Base-by-base conservation (phyloP, 805 yeast species). In the Lipomyces starkeyi region DNA sequence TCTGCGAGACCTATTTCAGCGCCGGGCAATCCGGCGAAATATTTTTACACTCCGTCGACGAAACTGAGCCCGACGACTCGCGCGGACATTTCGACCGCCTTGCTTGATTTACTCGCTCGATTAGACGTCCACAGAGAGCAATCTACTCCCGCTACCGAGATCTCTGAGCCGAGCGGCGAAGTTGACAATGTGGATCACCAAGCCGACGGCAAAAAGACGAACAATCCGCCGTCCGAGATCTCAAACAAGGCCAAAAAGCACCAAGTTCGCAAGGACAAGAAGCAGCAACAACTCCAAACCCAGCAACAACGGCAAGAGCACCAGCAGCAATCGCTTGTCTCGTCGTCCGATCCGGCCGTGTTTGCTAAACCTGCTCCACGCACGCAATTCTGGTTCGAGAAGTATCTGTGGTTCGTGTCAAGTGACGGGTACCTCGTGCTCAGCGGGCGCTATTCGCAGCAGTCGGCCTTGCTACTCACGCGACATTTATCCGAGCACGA, bases 341-440 rank as follows among this genome's bases (percentile, higher is more conserved):
- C 56, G 27, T 43, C 49, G 27, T 43, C 49, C 49, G 49, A 43
- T 53, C 22, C 14, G 4, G 43, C 55, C 32, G 29, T 6, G 4
- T 6, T 29, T 40, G 9, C 49, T 11, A 47, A 27, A 7, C 58
- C 47, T 17, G 57, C 62, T 2, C 13, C 35, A 11, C 66, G 69
- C 5, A 57, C 85, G 3, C 92, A 91, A 59, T 88, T 83, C 76
- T 93, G 97, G 91, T 95, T 95, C 80, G 99, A 95, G 76, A 95
- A 94, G 78, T 94, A 89, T 78, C 87, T 84, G 75, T 95, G 99
- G 99, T 95, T 95, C 75, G 82, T 93, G n/a, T 86, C 97, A 0
- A 87, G 89, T 72, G 98, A 94, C 76, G 93, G 95, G 0, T 93
- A 90, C 75, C 80, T 95, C 61, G 90, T 96, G 67, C 78, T 95